phyloP scores from a whole-genome alignment of 108 stramenopile species.

The Nannochloropsis granulata region DNA sequence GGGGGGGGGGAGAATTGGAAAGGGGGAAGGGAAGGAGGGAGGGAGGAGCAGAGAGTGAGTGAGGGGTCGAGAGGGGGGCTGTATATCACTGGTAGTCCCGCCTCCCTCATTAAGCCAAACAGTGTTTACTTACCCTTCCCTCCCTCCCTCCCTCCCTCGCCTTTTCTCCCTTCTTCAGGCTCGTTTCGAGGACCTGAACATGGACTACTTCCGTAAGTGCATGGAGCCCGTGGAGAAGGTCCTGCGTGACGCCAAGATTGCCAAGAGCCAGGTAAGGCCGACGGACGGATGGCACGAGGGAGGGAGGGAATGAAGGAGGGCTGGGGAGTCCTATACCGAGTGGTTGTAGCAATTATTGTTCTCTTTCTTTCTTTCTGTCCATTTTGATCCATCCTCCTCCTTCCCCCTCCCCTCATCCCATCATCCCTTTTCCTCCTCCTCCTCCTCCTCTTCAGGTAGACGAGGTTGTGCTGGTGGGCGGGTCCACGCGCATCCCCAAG shows the following conservation, averaged over 20 bases:
- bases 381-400: too few relatives aligned
- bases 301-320: background rate
- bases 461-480: conserved; percentile 91
- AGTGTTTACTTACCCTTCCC: too few relatives aligned
- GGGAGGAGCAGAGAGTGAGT: background rate
- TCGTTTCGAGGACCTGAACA: conserved; percentile 44
- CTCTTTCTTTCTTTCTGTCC: too few relatives aligned
- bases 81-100: conserved; percentile 53
- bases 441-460: conserved; percentile 38
- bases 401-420: too few relatives aligned
- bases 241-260: conserved; percentile 83
- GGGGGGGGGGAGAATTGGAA: too few relatives aligned
- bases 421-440: background rate
- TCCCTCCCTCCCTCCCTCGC: too few relatives aligned
- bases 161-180: background rate
- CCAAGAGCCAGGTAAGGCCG: conserved; percentile 58
- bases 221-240: conserved; percentile 98
- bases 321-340: too few relatives aligned
- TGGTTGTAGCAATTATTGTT: too few relatives aligned
- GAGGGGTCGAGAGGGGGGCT: background rate
- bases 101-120: conserved; percentile 33
- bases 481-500: conserved; percentile 96
- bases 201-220: conserved; percentile 99
- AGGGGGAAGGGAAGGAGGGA: too few relatives aligned
- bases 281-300: background rate